These are phyloP conservation scores for Pyracantha coccinea DNA, from an alignment of 331 rosid genomes.

Conservation along the genomic window DNA sequence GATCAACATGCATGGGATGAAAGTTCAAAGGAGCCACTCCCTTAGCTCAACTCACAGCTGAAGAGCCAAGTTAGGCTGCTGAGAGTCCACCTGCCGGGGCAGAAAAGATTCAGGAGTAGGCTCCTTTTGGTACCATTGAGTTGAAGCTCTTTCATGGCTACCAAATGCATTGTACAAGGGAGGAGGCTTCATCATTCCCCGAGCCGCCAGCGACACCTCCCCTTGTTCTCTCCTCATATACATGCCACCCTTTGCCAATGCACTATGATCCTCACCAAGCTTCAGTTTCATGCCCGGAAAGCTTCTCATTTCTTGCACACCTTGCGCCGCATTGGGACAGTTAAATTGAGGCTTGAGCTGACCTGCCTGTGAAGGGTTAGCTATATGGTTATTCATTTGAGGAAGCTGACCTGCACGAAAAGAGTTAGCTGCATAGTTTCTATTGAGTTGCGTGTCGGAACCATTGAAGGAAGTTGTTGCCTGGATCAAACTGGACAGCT, in stretches of 20 bases:
- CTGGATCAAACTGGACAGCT: neutral
- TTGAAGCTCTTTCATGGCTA: neutral
- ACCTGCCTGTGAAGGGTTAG: neutral
- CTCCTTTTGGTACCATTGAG: slow-evolving; percentile 5
- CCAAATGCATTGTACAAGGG: slow-evolving; percentile 6
- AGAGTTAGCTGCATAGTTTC: neutral
- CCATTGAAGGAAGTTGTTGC: neutral
- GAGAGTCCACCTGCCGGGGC: slow-evolving; percentile 4
- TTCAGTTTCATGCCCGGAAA: neutral
- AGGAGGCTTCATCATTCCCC: neutral
- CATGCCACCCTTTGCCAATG: neutral
- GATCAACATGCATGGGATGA: no score
- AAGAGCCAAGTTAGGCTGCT: slow-evolving; percentile 30
- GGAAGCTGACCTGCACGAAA: neutral
- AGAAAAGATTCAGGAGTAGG: neutral
- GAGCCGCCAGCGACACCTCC: neutral
- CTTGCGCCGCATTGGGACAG: neutral
- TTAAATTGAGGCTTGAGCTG: neutral
- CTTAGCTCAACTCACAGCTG: slow-evolving; percentile 18
- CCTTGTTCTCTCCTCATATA: neutral
- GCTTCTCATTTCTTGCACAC: neutral
- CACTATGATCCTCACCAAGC: neutral
- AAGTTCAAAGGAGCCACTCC: neutral
- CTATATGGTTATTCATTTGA: neutral
- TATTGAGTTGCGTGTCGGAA: neutral